Evolutionary conservation across 345 rosid species (phyloP), one percentile per base, ranked within the genome.

Genomic region (Pseudoturritis turrita): DNA sequence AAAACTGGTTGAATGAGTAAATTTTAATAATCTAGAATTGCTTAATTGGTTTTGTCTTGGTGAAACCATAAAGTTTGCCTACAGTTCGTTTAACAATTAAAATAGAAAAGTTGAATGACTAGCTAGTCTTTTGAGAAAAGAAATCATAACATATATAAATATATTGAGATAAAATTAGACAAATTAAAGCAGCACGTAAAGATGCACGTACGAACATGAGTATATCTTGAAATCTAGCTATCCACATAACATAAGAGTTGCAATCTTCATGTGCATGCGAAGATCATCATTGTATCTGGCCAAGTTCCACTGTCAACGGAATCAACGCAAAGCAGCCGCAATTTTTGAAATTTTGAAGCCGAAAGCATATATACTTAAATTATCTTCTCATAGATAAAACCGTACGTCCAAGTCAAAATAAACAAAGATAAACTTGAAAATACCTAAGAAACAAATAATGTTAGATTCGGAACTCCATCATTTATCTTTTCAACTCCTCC

Each of bases 191-290:
- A 60, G 50, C n/a, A n/a, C n/a, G n/a, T 14, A 41, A 62, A 54
- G 49, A 35, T 54, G 57, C 65, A 64, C 71, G 65, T 55, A 37
- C 59, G n/a, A n/a, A 72, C 8, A 33, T 63, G 56, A 52, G 21
- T 51, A 25, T 26, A 23, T 3, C 26, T 50, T 31, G 43, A 40
- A 40, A 52, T 73, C 0, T 14, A 46, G 36, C 47, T 13, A 44
- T 35, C 50, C 22, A 51, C 41, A 37, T 45, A 54, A 51, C 41
- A 37, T 45, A 54, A 44, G 29, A 72, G 19, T 10, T 64, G 18
- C 44, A 21, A 65, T 37, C 60, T 65, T 73, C 72, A 65, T 75
- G 74, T 75, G 78, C 78, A 75, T 75, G 78, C 62, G 73, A 68
- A 51, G 56, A 68, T 60, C 49, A 75, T 68, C 26, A 75, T 53